phyloP scores from a whole-genome alignment of 1,139 yeast species.

The Zygosaccharomyces sapae region DNA sequence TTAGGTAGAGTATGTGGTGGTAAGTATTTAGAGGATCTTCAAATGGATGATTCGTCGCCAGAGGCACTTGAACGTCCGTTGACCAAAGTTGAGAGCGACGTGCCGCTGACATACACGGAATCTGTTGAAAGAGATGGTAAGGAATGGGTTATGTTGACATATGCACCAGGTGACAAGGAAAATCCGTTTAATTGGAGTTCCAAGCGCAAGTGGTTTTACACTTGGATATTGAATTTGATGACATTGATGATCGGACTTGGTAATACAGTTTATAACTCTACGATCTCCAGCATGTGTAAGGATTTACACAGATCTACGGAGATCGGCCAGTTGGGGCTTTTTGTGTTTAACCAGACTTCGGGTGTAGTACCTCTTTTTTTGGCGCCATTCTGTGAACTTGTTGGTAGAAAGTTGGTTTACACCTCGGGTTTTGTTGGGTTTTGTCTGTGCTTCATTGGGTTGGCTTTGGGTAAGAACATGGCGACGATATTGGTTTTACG shows the following conservation, averaged over 20 bases:
- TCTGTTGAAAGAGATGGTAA: not conserved
- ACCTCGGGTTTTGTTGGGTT: constrained; percentile 1
- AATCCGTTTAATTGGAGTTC: constrained; percentile 2
- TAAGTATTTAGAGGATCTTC: not conserved
- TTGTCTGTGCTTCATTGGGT: constrained; percentile 4
- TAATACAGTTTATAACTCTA: constrained; percentile 1
- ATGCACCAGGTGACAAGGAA: constrained; percentile 2
- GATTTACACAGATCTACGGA: constrained; percentile 2
- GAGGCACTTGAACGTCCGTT: not conserved
- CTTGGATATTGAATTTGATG: constrained; percentile 2
- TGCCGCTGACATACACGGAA: constrained; percentile 2
- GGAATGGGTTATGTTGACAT: constrained; percentile 2
- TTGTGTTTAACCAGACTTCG: constrained; percentile 2
- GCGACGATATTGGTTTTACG: constrained; percentile 1
- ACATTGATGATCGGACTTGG: constrained; percentile 2
- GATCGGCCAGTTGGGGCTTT: constrained; percentile 1
- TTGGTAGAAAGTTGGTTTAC: not conserved
- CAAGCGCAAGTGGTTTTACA: constrained; percentile 2
- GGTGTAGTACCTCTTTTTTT: constrained; percentile 2
- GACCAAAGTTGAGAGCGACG: not conserved
- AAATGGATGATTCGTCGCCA: constrained; percentile 3
- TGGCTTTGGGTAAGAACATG: constrained; percentile 2
- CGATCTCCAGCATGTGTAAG: constrained; percentile 1
- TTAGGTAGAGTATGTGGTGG: constrained; percentile 6
- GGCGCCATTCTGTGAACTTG: constrained; percentile 4